These are phyloP conservation scores for Cucumis sativus DNA, from an alignment of 306 rosid genomes.

Conservation along the genomic window DNA sequence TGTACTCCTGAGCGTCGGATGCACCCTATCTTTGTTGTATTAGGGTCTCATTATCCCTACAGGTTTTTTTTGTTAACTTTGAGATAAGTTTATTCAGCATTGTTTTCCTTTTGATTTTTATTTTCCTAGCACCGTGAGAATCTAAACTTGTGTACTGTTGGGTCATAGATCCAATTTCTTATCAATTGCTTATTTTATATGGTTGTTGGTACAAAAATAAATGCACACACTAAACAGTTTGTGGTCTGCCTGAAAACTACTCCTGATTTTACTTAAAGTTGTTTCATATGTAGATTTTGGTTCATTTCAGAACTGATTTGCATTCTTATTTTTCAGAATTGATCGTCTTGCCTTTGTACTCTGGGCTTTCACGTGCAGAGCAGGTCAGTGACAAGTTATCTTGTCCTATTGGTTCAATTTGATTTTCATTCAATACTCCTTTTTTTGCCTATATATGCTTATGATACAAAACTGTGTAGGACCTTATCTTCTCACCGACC, in stretches of 20 bases:
- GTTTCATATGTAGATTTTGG: neutral
- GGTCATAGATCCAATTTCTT: neutral
- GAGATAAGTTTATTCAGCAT: neutral
- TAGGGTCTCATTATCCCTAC: neutral
- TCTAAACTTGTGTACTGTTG: neutral
- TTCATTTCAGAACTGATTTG: neutral
- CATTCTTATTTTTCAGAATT: conserved; percentile 40
- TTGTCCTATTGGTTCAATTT: conserved; percentile 4
- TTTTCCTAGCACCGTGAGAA: neutral
- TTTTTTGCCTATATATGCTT: conserved; percentile 8
- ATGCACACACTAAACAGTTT: neutral
- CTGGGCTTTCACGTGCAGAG: conserved; percentile 84
- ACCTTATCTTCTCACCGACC: conserved; percentile 70
- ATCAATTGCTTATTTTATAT: neutral
- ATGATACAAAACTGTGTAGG: conserved; percentile 25
- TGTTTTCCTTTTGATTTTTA: neutral
- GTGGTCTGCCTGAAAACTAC: neutral
- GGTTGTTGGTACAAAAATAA: neutral
- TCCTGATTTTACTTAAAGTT: neutral
- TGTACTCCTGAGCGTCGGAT: neutral
- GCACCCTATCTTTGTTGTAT: neutral
- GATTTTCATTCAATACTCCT: neutral
- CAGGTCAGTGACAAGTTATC: conserved; percentile 42
- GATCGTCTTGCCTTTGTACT: conserved; percentile 74
- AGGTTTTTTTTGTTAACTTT: neutral